Percentiles rank a stretch among this genome's conserved stretches.
These are phyloP conservation scores for Kockiozyma suomiensis DNA, from an alignment of 805 yeast species.

Conservation along the genomic window DNA sequence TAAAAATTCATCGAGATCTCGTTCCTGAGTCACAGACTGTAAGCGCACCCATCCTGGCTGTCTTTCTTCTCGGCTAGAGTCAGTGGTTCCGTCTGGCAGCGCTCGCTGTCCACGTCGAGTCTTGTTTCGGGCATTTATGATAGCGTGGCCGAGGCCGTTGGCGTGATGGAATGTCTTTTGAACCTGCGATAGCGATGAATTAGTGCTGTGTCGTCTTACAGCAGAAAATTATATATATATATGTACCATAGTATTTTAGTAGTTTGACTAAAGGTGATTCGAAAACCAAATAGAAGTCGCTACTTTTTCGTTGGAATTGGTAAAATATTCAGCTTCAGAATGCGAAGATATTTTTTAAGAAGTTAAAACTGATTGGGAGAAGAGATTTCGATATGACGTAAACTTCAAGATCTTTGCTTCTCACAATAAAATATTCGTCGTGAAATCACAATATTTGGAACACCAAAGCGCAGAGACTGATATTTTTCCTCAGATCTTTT, in stretches of 20 bases:
- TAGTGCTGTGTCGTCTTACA: no score
- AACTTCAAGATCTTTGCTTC: neutral
- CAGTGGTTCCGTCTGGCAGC: slow-evolving; percentile 19
- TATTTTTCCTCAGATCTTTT: no score
- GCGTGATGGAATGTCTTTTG: slow-evolving; percentile 28
- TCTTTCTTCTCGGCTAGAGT: neutral
- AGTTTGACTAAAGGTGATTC: neutral
- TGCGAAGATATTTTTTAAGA: slow-evolving; percentile 5
- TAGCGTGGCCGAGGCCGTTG: slow-evolving; percentile 33
- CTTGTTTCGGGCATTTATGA: slow-evolving; percentile 27
- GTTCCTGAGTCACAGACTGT: slow-evolving; percentile 92
- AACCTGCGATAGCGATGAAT: slow-evolving; percentile 12
- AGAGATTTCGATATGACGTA: neutral
- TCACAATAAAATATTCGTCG: no score
- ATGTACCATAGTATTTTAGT: no score
- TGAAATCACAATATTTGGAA: no score
- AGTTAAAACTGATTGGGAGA: slow-evolving; percentile 2
- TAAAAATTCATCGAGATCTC: slow-evolving; percentile 89
- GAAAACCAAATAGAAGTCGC: neutral
- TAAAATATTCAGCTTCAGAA: neutral
- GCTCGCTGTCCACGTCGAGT: slow-evolving; percentile 15
- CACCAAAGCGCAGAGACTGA: no score
- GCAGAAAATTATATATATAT: neutral
- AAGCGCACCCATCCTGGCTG: slow-evolving; percentile 85
- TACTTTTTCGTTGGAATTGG: no score